A percentile compares a stretch with the other conserved stretches of the same genome.
Conservation (phyloP, 768 basidiomycete genomes). For the Pholiota conissans region DNA sequence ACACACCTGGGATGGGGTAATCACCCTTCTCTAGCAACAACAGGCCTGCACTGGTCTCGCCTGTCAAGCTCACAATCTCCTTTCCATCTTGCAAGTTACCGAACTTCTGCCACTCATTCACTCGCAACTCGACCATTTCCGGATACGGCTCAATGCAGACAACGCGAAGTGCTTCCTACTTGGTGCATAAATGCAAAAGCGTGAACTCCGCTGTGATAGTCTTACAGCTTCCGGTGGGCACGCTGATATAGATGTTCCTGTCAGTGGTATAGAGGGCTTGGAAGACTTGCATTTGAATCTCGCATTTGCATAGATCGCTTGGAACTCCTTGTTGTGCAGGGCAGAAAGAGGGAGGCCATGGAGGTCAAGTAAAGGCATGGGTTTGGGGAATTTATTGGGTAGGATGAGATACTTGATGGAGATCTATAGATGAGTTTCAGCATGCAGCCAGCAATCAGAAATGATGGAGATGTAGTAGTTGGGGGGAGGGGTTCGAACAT, state of each 20-base stretch:
- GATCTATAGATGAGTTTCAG: slow-evolving; percentile 91
- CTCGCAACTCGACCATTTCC: slow-evolving; percentile 94
- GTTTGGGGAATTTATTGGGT: slow-evolving; percentile 93
- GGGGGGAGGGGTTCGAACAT: slow-evolving; percentile 98
- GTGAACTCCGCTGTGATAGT: slow-evolving; percentile 98
- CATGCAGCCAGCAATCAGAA: slow-evolving; percentile 94
- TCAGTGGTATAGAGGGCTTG: slow-evolving; percentile 95
- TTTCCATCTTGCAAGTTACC: slow-evolving; percentile 83
- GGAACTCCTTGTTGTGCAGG: slow-evolving; percentile 91
- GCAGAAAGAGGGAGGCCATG: slow-evolving; percentile 89
- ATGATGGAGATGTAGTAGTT: slow-evolving; percentile 97
- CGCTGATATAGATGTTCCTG: slow-evolving; percentile 96
- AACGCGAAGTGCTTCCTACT: slow-evolving; percentile 75
- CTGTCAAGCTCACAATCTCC: slow-evolving; percentile 90
- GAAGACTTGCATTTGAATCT: slow-evolving; percentile 99
- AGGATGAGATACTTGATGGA: slow-evolving; percentile 98
- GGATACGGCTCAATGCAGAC: slow-evolving; percentile 97
- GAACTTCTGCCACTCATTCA: slow-evolving; percentile 92
- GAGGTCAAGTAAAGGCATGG: slow-evolving; percentile 90
- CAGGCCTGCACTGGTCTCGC: slow-evolving; percentile 91
- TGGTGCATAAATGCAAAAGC: slow-evolving; percentile 91
- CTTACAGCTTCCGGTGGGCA: slow-evolving; percentile 96
- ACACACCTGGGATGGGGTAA: slow-evolving; percentile 83
- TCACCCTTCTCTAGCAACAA: slow-evolving; percentile 89
- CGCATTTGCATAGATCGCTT: slow-evolving; percentile 83